Base-by-base conservation (phyloP, 1,139 yeast genomes). In the Geotrichum citri-aurantii region DNA sequence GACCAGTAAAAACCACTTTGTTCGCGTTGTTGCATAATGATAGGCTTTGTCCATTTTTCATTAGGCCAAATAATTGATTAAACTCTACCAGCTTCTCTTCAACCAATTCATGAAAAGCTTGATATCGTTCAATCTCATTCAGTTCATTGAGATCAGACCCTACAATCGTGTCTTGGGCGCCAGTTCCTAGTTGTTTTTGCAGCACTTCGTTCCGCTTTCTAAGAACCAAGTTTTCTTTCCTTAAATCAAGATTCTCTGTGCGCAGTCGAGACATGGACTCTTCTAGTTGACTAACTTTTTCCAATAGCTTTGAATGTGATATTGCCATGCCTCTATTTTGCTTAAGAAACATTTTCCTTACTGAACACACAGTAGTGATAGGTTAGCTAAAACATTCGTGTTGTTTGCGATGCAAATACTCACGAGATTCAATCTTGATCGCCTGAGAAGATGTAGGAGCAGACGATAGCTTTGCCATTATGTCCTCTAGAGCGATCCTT, bases 161-260 rank as follows among this genome's bases (percentile, higher is more conserved):
- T 14, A 40, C 44, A 8, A 10, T 17, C n/a, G 33, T 46, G 10
- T 46, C 55, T 12, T 53, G 26, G 8, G 2, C 11, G 5, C 46
- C 51, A 17, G 31, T 14, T 5, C 31, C 51, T 10, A 50, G 31
- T 56, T 48, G 48, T 21, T 42, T 37, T 19, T 50, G 52, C 21
- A 56, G 51, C 10, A n/a, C 37, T 27, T 56, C 55, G 26, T 52
- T 51, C 27, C 52, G 37, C 33, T 53, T 50, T n/a, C 48, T 40
- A 26, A 55, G 26, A 27, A 48, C 23, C 44, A 54, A 58, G 27
- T 54, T 59, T 48, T 59, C 59, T 33, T 52, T 56, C 31, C 59
- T 58, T 19, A 60, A 40, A 3, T 56, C 59, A 46, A 59, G 29
- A 48, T 60, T 60, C 44, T 60, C 62, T 21, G 37, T 48, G 33